These are phyloP conservation scores for Naganishia vishniacii DNA, from an alignment of 768 basidiomycete genomes.

Conservation along the genomic window DNA sequence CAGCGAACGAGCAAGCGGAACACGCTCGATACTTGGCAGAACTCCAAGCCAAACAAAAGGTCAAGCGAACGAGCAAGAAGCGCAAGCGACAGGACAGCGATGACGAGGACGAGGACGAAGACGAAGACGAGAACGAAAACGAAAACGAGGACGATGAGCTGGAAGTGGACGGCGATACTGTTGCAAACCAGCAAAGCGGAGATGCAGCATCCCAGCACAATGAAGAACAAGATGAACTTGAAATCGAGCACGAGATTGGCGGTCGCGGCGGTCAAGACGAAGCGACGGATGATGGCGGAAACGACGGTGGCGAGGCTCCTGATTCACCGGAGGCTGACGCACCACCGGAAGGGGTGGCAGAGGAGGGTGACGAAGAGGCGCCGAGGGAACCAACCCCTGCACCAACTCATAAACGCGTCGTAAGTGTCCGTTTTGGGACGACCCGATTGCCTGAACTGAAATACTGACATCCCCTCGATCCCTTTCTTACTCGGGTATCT, in stretches of 20 bases:
- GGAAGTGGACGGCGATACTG: too few species aligned
- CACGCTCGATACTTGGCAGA: neutral
- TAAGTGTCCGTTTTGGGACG: neutral
- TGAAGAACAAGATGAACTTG: slow-evolving; percentile 12
- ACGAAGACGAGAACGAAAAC: neutral
- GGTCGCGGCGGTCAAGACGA: neutral
- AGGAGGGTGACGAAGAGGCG: neutral
- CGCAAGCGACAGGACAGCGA: neutral
- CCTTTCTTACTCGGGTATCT: neutral
- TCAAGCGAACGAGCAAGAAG: neutral
- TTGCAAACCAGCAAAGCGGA: neutral
- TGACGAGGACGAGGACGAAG: neutral
- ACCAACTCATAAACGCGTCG: neutral
- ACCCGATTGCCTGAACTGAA: neutral
- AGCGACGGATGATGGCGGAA: neutral
- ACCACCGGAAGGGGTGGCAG: neutral
- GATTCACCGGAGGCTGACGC: neutral
- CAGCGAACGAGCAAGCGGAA: neutral
- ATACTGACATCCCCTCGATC: neutral
- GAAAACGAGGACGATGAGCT: neutral
- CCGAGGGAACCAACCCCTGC: neutral
- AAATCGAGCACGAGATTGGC: slow-evolving; percentile 11
- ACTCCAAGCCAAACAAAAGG: neutral
- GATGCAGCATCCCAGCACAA: neutral
- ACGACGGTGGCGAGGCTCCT: neutral